Conservation (phyloP, 2,329 filamentous ascomycete species). For the Fusarium temperatum region DNA sequence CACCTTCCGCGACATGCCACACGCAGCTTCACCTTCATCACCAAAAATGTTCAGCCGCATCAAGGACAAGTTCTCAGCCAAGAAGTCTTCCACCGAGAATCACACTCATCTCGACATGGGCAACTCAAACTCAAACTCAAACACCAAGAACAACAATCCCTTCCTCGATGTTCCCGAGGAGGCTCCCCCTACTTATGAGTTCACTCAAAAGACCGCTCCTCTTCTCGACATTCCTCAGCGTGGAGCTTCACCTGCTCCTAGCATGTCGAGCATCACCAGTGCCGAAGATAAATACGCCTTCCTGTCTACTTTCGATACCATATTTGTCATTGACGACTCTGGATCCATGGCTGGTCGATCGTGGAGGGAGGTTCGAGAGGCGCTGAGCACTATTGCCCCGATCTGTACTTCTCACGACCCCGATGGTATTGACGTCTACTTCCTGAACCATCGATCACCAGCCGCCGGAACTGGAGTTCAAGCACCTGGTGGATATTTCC, state of each 20-base stretch:
- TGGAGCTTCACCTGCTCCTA: slow-evolving; percentile 20
- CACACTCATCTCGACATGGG: slow-evolving; percentile 3
- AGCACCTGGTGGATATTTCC: slow-evolving; percentile 66
- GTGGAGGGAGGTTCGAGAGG: slow-evolving; percentile 79
- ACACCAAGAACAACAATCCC: neutral
- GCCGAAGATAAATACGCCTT: slow-evolving; percentile 79
- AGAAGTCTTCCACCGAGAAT: neutral
- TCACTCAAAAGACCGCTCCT: neutral
- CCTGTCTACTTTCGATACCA: slow-evolving; percentile 81
- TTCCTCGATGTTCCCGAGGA: slow-evolving; percentile 31
- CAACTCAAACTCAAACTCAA: slow-evolving; percentile 6
- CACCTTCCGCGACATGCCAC: slow-evolving; percentile 5
- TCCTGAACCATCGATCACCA: slow-evolving; percentile 74
- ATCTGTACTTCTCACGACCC: slow-evolving; percentile 82
- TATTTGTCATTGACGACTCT: slow-evolving; percentile 94
- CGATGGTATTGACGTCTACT: slow-evolving; percentile 91
- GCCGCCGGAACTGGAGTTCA: slow-evolving; percentile 49
- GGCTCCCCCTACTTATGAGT: slow-evolving; percentile 50
- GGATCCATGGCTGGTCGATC: slow-evolving; percentile 80
- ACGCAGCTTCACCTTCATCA: slow-evolving; percentile 12
- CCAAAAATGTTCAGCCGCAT: slow-evolving; percentile 38
- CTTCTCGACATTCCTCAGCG: slow-evolving; percentile 25
- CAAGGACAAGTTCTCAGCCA: slow-evolving; percentile 48
- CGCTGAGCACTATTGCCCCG: slow-evolving; percentile 78
- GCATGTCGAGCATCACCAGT: slow-evolving; percentile 45